These are phyloP conservation scores for Allium sativum DNA, from an alignment of 106 monocot genomes.

Conservation along the genomic window DNA sequence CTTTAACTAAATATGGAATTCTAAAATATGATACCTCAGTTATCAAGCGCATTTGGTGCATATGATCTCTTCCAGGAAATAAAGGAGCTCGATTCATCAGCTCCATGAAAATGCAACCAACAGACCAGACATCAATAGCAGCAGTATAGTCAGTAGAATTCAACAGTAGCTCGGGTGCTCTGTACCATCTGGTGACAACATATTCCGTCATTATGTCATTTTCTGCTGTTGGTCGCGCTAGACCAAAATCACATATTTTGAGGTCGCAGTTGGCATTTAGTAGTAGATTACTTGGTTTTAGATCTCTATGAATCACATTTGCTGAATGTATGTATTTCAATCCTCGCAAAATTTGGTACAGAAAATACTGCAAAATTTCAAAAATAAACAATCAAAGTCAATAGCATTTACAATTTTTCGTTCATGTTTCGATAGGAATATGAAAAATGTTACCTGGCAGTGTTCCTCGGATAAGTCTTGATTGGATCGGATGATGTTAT, in stretches of 20 bases:
- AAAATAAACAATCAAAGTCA: no score
- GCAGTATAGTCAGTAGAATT: constrained; percentile 88
- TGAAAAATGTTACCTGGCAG: constrained; percentile 10
- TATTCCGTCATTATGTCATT: constrained; percentile 93
- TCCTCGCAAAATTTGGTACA: constrained; percentile 94
- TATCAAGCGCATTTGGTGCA: constrained; percentile 90
- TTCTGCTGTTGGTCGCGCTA: constrained; percentile 75
- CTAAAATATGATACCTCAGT: constrained; percentile 42
- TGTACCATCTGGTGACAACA: constrained; percentile 94
- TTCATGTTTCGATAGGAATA: not conserved
- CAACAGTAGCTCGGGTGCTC: constrained; percentile 86
- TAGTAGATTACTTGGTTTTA: constrained; percentile 92
- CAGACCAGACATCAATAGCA: constrained; percentile 96
- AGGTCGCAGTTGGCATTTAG: constrained; percentile 84
- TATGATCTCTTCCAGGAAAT: constrained; percentile 87
- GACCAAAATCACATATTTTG: constrained; percentile 95
- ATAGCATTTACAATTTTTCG: not conserved
- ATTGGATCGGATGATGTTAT: constrained; percentile 30
- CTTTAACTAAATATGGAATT: no score
- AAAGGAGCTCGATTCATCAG: constrained; percentile 69
- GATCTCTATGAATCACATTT: constrained; percentile 84
- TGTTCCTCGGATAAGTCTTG: constrained; percentile 31
- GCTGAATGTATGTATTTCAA: constrained; percentile 97
- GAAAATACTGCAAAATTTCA: constrained; percentile 59
- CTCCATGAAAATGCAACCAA: constrained; percentile 98